Evolutionary conservation across 2,329 filamentous ascomycete species (phyloP).

Genomic region (Boeremia exigua): DNA sequence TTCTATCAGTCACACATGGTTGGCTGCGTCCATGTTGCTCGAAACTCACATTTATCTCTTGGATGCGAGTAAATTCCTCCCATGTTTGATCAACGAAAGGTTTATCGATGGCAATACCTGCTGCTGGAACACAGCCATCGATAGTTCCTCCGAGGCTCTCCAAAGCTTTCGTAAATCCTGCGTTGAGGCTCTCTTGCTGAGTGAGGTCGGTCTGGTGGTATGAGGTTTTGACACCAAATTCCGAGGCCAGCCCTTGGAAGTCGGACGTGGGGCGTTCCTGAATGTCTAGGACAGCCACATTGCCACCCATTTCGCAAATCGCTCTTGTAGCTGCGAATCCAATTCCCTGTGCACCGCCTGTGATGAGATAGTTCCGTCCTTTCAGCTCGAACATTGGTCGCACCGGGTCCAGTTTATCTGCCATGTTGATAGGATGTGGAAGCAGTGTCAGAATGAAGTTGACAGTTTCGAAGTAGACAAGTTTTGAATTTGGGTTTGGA

Average conservation of each 20-base stretch:
- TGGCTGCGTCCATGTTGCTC: too few species aligned
- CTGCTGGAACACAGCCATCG: conserved; percentile 32
- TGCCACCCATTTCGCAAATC: conserved; percentile 27
- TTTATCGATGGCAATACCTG: conserved; percentile 54
- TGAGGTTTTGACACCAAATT: conserved; percentile 18
- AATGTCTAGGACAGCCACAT: conserved; percentile 26
- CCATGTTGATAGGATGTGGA: conserved; percentile 2
- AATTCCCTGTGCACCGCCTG: conserved; percentile 29
- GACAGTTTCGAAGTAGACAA: too few species aligned
- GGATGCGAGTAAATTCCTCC: conserved; percentile 51
- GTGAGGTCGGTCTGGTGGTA: conserved; percentile 27
- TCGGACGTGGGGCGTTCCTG: conserved; percentile 18
- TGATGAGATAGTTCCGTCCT: conserved; percentile 25
- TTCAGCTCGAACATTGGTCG: conserved; percentile 23
- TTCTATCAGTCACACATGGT: background rate
- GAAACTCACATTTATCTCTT: conserved; percentile 52
- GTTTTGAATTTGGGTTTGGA: background rate
- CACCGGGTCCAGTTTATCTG: conserved; percentile 19
- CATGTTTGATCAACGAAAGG: conserved; percentile 54
- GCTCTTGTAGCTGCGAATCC: conserved; percentile 24
- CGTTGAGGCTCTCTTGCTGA: conserved; percentile 21
- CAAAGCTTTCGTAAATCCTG: conserved; percentile 20
- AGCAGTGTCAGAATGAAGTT: background rate
- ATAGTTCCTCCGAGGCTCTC: conserved; percentile 17
- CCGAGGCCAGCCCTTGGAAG: conserved; percentile 14